Conservation (phyloP, 345 rosid species). For the Garcia nutans region DNA sequence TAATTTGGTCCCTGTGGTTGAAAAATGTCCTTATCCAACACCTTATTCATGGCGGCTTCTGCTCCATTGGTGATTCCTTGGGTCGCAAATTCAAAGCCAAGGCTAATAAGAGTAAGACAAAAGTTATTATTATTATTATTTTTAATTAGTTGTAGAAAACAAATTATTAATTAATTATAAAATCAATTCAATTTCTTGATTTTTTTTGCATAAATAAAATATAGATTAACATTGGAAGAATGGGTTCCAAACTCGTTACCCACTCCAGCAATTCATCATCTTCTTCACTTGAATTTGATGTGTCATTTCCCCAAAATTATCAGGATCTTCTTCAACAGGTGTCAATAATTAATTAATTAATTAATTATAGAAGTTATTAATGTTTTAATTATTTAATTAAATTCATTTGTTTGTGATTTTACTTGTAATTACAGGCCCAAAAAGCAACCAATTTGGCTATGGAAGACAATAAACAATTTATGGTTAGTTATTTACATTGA, state of each 20-base stretch:
- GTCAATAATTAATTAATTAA: constrained; percentile 12
- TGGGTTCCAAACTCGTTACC: constrained; percentile 15
- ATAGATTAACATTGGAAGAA: neutral
- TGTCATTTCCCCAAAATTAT: constrained; percentile 68
- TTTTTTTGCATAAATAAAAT: no score
- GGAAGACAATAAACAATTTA: constrained; percentile 61
- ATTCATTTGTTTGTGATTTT: no score
- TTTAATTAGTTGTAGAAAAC: neutral
- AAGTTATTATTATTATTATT: no score
- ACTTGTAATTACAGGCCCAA: constrained; percentile 55
- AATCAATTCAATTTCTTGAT: no score
- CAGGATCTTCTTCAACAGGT: constrained; percentile 74
- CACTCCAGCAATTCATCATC: constrained; percentile 24
- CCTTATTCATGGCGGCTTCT: neutral
- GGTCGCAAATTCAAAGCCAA: neutral
- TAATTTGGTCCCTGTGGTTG: neutral
- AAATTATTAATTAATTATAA: neutral
- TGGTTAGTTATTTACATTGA: constrained; percentile 38
- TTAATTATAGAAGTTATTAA: neutral
- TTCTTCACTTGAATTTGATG: constrained; percentile 40
- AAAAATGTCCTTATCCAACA: constrained; percentile 5
- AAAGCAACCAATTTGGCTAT: constrained; percentile 65
- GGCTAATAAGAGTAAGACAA: constrained; percentile 6
- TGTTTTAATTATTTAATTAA: neutral
- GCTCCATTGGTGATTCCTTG: constrained; percentile 7